A percentile compares a stretch with the other conserved stretches of the same genome.
These are phyloP conservation scores for Fibroporia radiculosa DNA, from an alignment of 768 basidiomycete genomes.

Conservation along the genomic window DNA sequence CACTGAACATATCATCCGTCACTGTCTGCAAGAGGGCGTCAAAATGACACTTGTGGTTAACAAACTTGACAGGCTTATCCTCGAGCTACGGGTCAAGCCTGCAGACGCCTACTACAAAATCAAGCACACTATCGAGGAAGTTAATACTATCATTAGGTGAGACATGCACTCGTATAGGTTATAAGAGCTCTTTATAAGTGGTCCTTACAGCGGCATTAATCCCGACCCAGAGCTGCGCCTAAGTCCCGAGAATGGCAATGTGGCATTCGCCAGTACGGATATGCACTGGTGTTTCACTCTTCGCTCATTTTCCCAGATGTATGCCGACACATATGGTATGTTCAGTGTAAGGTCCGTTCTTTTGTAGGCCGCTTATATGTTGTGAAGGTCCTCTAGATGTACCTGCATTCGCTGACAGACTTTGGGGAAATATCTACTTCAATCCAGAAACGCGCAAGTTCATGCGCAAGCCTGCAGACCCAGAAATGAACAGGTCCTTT, in stretches of 20 bases:
- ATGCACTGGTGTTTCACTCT: slow-evolving; percentile 99
- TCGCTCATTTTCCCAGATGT: slow-evolving; percentile 91
- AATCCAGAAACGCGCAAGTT: slow-evolving; percentile 82
- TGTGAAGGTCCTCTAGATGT: slow-evolving; percentile 70
- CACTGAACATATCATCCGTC: slow-evolving; percentile 80
- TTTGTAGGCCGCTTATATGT: background rate
- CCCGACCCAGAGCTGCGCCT: slow-evolving; percentile 82
- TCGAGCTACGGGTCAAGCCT: slow-evolving; percentile 93
- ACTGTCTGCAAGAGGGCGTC: slow-evolving; percentile 82
- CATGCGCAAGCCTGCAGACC: slow-evolving; percentile 73
- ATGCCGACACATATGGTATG: slow-evolving; percentile 85
- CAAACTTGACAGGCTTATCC: slow-evolving; percentile 95
- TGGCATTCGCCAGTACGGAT: slow-evolving; percentile 93
- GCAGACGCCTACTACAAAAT: slow-evolving; percentile 98
- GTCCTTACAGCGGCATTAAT: slow-evolving; percentile 56
- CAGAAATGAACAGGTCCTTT: slow-evolving; percentile 77
- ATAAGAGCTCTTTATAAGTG: slow-evolving; percentile 1
- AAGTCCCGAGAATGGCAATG: slow-evolving; percentile 93
- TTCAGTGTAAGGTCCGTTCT: background rate
- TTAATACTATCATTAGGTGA: slow-evolving; percentile 93
- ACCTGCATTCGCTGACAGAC: slow-evolving; percentile 76
- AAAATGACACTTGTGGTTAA: slow-evolving; percentile 92
- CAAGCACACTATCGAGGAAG: slow-evolving; percentile 97
- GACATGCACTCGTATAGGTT: background rate
- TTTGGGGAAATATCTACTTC: slow-evolving; percentile 99